Conservation (phyloP, 352 stramenopile species). For the Phytophthora kernoviae region DNA sequence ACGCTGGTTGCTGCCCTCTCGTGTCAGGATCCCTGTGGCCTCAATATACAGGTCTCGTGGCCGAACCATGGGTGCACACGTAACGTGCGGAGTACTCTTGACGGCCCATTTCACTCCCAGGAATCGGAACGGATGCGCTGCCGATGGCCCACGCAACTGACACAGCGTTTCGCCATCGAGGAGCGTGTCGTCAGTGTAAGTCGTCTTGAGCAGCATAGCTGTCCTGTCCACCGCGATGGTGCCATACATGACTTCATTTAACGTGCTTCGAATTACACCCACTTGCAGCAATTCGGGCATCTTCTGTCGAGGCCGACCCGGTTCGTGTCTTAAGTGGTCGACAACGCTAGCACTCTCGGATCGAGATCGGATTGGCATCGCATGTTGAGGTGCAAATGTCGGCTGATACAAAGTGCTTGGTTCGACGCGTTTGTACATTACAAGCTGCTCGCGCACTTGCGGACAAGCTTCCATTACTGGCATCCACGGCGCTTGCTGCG, state of each 20-base stretch:
- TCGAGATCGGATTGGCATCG: conserved; percentile 20
- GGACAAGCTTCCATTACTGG: conserved; percentile 35
- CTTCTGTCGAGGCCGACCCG: conserved; percentile 30
- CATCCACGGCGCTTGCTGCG: conserved; percentile 24
- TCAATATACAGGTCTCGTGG: conserved; percentile 50
- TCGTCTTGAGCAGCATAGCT: conserved; percentile 51
- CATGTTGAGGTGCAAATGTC: conserved; percentile 10
- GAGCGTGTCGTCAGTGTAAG: conserved; percentile 55
- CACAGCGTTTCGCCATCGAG: conserved; percentile 56
- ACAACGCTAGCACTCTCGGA: conserved; percentile 13
- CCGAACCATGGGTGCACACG: conserved; percentile 26
- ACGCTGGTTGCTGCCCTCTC: conserved; percentile 29
- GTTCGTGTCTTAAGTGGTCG: conserved; percentile 12
- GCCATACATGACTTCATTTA: conserved; percentile 74
- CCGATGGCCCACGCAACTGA: conserved; percentile 45
- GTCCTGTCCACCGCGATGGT: conserved; percentile 44
- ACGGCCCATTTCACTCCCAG: conserved; percentile 59
- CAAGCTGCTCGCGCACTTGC: conserved; percentile 34
- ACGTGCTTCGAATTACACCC: conserved; percentile 36
- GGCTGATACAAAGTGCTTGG: conserved; percentile 13
- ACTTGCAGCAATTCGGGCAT: conserved; percentile 44
- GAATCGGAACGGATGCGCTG: conserved; percentile 45
- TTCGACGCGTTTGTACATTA: conserved; percentile 31
- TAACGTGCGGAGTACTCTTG: conserved; percentile 35
- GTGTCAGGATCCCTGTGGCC: conserved; percentile 40